Evolutionary conservation across 2,329 filamentous ascomycete species (phyloP).

Genomic region (Colletotrichum ledebouriae): DNA sequence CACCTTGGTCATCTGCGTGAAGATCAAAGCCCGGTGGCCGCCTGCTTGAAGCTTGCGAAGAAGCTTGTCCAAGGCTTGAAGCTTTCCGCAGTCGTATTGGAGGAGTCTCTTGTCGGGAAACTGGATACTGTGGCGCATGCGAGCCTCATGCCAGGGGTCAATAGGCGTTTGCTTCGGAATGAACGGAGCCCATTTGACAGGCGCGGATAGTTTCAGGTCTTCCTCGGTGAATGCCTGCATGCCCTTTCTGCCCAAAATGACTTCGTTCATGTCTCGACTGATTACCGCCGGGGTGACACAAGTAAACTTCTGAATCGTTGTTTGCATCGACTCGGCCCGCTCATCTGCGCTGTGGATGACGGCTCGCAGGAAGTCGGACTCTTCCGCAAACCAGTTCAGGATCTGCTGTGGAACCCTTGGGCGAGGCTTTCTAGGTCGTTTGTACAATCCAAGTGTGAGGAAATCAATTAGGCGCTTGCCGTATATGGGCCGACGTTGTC

Average conservation of each 20-base stretch:
- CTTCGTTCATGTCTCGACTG: conserved; percentile 79
- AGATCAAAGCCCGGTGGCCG: conserved; percentile 94
- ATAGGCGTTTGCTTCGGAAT: conserved; percentile 67
- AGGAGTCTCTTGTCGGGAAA: conserved; percentile 97
- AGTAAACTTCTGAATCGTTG: conserved; percentile 86
- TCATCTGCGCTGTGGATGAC: conserved; percentile 82
- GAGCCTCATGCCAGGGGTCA: conserved; percentile 94
- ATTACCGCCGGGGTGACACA: conserved; percentile 93
- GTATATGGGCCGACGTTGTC: conserved; percentile 85
- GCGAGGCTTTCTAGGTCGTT: conserved; percentile 70
- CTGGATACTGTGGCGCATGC: conserved; percentile 92
- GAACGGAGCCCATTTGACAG: conserved; percentile 67
- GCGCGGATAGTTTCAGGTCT: conserved; percentile 70
- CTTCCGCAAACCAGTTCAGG: conserved; percentile 81
- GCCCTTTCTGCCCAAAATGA: conserved; percentile 74
- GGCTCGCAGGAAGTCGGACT: conserved; percentile 72
- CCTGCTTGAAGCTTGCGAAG: conserved; percentile 89
- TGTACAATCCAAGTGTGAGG: conserved; percentile 73
- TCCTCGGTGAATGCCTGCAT: conserved; percentile 69
- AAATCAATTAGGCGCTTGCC: conserved; percentile 83
- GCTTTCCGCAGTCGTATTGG: conserved; percentile 97
- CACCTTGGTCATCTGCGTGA: conserved; percentile 99
- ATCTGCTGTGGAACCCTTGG: conserved; percentile 73
- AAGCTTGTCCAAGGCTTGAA: conserved; percentile 89
- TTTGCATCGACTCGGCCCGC: conserved; percentile 79